Base-by-base conservation (phyloP, 345 rosid species). In the Microcos paniculata region DNA sequence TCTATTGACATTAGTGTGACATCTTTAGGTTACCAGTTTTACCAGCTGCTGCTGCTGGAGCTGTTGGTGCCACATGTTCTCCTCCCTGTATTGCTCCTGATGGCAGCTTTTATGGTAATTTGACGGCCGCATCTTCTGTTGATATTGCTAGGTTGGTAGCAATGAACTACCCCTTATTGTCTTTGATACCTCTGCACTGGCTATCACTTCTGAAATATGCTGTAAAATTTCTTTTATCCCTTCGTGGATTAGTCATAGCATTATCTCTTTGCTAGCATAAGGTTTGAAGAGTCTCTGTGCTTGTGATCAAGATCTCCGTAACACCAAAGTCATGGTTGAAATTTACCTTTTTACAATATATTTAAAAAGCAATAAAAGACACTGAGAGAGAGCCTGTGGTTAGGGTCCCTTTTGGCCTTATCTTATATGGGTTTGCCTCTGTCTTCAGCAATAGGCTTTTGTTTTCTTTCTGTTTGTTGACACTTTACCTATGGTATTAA, bases 131-230 rank as follows among this genome's bases (percentile, higher is more conserved):
- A 4, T 38, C 77, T 65, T 72, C 67, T 38, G 5, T 12, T 33
- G 23, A 61, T 76, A 18, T 49, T 70, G 40, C 77, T 35, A 71
- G 77, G 74, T 71, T 31, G 28, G 77, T 46, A 19, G 45, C 58
- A 65, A 24, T 66, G 21, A 18, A 35, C n/a, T 2, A 46, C 18
- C 59, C 64, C 26, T 21, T 15, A 53, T 24, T 33, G 0, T 70
- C 28, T 24, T 4, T 55, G 4, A 4, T 51, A 19, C 16, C 28
- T 58, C 8, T 26, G 62, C 35, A 58, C 35, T 26, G 19, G 31
- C 19, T 30, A 58, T 1, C 26, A 9, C 23, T 16, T 28, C 62
- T 26, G 35, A 58, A 26, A 5, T 8, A 30, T 38, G 21, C 21
- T 23, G 12, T 12, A 26, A 8, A 57, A 4, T 42, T 42, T 9